Base-by-base conservation (phyloP, 208 protist species). In the Blechomonas ayalai region DNA sequence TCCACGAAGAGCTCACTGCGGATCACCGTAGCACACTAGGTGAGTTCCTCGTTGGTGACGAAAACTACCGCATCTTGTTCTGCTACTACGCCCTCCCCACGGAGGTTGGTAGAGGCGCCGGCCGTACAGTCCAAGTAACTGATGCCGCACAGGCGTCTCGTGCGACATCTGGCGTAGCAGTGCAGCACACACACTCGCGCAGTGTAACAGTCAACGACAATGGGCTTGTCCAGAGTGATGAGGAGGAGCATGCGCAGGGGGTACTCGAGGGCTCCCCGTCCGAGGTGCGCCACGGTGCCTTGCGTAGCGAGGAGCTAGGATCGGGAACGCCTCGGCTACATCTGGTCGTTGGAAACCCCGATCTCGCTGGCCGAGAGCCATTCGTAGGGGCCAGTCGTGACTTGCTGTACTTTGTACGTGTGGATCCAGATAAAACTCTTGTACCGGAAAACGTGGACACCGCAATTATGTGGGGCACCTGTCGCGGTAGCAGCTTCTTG, bases 391-490 rank as follows among this genome's bases (percentile, higher is more conserved):
- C 82, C 36, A 67, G 54, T 45, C 44, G 52, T 10, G 73, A 92
- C 35, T 40, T 90, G 13, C 29, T 90, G 0, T 91, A 83, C 60
- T 83, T 92, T 59, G 47, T 85, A 8, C 76, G 83, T 16, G 49
- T 87, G 9, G 74, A 92, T 31, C 79, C 82, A 0, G 74, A 89
- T 37, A 74, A 78, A 53, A 66, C 83, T 22, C 69, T 96, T 31
- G 60, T 82, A 51, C 89, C 85, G 10, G 82, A 92, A 58, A 94
- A 76, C 43, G 71, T 97, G 52, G 84, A 94, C 65, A 69, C 41
- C 39, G 64, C 67, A 19, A 68, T 96, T 43, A 69, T 81, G 19
- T 93, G 85, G 68, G 83, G 88, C 26, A 67, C 60, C 1, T 75
- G 79, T 36, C 62, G 83, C 12, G 50, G 52, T 8, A 22, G 44